These are phyloP conservation scores for Lactifluus echinatus DNA, from an alignment of 768 basidiomycete genomes.

Conservation along the genomic window DNA sequence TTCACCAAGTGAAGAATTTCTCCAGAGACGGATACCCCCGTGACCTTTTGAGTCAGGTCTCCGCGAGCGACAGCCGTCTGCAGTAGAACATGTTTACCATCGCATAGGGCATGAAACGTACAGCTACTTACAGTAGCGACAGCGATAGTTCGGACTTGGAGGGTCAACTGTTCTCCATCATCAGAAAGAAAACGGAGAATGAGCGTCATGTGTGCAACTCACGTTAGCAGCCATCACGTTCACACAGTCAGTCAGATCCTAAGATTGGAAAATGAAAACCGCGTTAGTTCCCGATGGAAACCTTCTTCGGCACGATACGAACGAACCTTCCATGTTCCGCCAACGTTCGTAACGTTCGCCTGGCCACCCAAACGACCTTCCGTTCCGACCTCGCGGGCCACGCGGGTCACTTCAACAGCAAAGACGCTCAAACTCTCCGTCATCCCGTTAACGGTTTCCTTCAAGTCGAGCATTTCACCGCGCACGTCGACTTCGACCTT, in stretches of 20 bases:
- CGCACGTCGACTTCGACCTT: constrained; percentile 88
- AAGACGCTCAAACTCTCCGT: constrained; percentile 80
- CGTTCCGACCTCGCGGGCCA: constrained; percentile 94
- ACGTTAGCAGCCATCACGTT: constrained; percentile 94
- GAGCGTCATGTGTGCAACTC: constrained; percentile 24
- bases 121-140: constrained; percentile 78
- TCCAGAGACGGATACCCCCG: constrained; percentile 85
- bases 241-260: constrained; percentile 89
- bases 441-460: constrained; percentile 94
- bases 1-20: constrained; percentile 95
- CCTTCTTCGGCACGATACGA: background rate
- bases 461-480: constrained; percentile 85
- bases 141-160: constrained; percentile 91
- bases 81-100: constrained; percentile 15
- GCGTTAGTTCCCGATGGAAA: background rate
- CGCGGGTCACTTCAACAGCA: constrained; percentile 75
- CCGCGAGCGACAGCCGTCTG: constrained; percentile 89
- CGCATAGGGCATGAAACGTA: background rate
- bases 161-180: constrained; percentile 50
- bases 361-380: constrained; percentile 94
- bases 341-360: constrained; percentile 87
- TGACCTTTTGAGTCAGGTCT: constrained; percentile 89
- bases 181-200: background rate
- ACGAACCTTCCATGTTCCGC: constrained; percentile 84
- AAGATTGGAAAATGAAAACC: constrained; percentile 19